phyloP scores from a whole-genome alignment of 2,329 filamentous ascomycete genomes.

The Fusarium sp. region DNA sequence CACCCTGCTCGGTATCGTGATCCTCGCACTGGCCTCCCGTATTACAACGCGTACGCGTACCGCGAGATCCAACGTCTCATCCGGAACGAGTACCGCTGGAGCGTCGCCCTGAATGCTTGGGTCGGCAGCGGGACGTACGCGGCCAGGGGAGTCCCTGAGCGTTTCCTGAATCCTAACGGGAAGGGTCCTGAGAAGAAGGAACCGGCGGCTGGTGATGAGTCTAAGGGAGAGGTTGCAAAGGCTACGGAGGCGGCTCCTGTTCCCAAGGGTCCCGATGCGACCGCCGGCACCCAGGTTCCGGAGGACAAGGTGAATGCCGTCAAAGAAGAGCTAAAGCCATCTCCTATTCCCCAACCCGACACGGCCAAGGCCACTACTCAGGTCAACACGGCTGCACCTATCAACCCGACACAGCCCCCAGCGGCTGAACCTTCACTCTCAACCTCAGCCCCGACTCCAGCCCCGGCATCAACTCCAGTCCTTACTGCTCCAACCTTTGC shows the following conservation, averaged over 20 bases:
- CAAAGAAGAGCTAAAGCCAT: conserved; percentile 6
- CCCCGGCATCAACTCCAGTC: neutral
- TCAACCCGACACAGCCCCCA: neutral
- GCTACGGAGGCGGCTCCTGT: conserved; percentile 13
- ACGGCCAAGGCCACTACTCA: conserved; percentile 3
- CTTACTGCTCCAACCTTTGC: neutral
- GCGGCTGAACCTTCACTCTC: conserved; percentile 2
- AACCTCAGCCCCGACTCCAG: conserved; percentile 7
- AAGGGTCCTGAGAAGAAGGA: conserved; percentile 39
- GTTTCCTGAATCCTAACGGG: conserved; percentile 64
- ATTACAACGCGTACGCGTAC: conserved; percentile 80
- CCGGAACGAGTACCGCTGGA: conserved; percentile 81
- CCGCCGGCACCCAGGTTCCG: neutral
- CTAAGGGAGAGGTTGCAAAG: conserved; percentile 30
- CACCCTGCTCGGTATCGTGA: conserved; percentile 84
- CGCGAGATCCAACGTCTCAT: conserved; percentile 78
- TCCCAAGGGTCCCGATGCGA: conserved; percentile 22
- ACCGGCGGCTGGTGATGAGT: conserved; percentile 20
- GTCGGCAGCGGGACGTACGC: conserved; percentile 72
- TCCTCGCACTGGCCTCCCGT: conserved; percentile 81
- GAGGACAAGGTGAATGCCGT: conserved; percentile 4
- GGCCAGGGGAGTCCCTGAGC: conserved; percentile 78
- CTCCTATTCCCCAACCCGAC: conserved; percentile 9
- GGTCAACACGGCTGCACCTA: neutral
- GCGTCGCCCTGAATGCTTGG: conserved; percentile 80